phyloP scores from a whole-genome alignment of 345 rosid genomes.

The Citrus reticulata region DNA sequence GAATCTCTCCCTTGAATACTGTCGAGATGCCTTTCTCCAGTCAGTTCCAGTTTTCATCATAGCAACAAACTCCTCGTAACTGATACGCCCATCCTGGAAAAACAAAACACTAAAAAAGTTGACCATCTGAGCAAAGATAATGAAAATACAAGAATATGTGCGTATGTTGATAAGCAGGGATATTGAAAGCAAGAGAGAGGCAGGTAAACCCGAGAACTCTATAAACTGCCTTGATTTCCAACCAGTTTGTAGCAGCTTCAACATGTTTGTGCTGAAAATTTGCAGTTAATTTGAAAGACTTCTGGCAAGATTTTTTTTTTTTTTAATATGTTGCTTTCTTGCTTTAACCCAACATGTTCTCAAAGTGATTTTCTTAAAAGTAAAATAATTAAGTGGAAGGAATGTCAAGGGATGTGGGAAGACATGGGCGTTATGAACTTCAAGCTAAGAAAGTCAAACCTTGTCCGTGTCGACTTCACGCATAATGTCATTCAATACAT shows the following conservation, averaged over 20 bases:
- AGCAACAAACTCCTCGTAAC: slow-evolving; percentile 89
- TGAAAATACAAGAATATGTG: not conserved
- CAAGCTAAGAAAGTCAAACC: slow-evolving; percentile 35
- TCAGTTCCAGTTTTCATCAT: slow-evolving; percentile 99
- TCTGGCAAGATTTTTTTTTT: not conserved
- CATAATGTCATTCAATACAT: slow-evolving; percentile 79
- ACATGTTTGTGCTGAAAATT: not conserved
- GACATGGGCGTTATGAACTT: not conserved
- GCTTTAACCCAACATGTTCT: not conserved
- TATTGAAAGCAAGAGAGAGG: not conserved
- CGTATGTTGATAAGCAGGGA: not conserved
- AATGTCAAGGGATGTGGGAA: not conserved
- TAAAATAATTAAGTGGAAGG: not conserved
- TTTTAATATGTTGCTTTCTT: not conserved
- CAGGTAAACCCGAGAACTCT: not conserved
- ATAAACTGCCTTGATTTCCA: not conserved
- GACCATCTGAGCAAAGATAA: not conserved
- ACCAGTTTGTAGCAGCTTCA: not conserved
- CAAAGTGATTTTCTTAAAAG: not conserved
- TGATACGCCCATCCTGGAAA: slow-evolving; percentile 75
- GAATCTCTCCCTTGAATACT: slow-evolving; percentile 95
- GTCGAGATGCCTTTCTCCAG: slow-evolving; percentile 98
- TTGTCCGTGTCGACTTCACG: slow-evolving; percentile 94
- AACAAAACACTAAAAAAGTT: not conserved
- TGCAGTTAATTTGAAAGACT: not conserved